phyloP scores from a whole-genome alignment of 352 stramenopile species.

The Globisporangium abappressorium region DNA sequence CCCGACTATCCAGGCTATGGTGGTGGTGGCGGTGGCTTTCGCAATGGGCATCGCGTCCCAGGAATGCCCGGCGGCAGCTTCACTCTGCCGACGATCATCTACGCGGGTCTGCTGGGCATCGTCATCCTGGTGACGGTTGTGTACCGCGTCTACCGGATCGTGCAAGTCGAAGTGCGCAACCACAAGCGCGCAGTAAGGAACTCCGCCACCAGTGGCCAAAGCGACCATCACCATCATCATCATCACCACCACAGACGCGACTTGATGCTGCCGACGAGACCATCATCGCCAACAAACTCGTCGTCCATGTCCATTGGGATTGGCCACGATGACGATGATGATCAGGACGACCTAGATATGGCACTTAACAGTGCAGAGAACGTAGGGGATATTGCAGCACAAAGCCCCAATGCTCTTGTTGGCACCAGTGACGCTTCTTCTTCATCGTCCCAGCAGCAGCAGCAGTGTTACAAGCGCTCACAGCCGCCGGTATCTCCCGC shows the following conservation, averaged over 20 bases:
- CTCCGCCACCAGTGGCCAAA: constrained; percentile 3
- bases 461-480: constrained; percentile 53
- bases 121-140: constrained; percentile 43
- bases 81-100: constrained; percentile 51
- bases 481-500: constrained; percentile 36
- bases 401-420: constrained; percentile 24
- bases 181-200: constrained; percentile 19
- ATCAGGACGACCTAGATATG: not conserved
- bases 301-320: constrained; percentile 11
- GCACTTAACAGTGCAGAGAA: not conserved
- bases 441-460: constrained; percentile 17
- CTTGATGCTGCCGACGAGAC: constrained; percentile 5
- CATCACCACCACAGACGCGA: not conserved
- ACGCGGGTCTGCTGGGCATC: constrained; percentile 42
- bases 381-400: constrained; percentile 15
- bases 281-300: constrained; percentile 21
- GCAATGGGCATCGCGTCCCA: constrained; percentile 5
- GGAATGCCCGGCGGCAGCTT: constrained; percentile 17
- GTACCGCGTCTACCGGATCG: constrained; percentile 54
- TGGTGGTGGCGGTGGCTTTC: not conserved
- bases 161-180: constrained; percentile 36
- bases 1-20: not conserved
- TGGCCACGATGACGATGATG: not conserved
- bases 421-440: constrained; percentile 19
- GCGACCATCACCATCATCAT: constrained; percentile 1